phyloP scores from a whole-genome alignment of 208 protist species.

The Crithidia sp. region DNA sequence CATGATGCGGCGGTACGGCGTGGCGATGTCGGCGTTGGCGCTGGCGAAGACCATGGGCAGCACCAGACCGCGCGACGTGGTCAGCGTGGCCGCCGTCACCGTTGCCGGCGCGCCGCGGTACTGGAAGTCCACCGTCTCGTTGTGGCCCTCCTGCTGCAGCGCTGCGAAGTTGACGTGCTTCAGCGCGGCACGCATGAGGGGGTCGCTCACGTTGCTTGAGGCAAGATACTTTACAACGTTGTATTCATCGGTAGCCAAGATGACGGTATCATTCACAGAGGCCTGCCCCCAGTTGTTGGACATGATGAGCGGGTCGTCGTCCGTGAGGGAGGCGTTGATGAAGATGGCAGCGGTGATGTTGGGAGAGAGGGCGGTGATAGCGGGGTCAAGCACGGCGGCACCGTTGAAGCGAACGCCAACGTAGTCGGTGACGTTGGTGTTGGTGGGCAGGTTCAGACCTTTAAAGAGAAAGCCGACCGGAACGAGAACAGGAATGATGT shows the following conservation, averaged over 20 bases:
- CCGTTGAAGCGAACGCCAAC: constrained; percentile 11
- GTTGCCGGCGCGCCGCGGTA: background rate
- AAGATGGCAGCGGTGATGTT: constrained; percentile 12
- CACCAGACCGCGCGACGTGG: background rate
- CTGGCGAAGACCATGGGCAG: constrained; percentile 11
- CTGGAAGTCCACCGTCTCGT: constrained; percentile 7
- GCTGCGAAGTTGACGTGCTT: constrained; percentile 26
- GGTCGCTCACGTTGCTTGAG: constrained; percentile 31
- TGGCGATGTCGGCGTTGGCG: background rate
- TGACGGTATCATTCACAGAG: background rate
- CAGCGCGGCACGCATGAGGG: constrained; percentile 43
- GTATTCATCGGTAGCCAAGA: background rate
- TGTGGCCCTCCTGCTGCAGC: constrained; percentile 11
- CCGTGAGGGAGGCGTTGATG: constrained; percentile 8
- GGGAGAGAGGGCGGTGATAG: background rate
- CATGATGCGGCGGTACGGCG: background rate
- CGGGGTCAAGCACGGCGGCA: background rate
- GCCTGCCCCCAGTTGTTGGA: constrained; percentile 33
- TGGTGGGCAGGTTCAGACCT: background rate
- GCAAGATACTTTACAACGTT: constrained; percentile 7
- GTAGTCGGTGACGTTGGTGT: constrained; percentile 1
- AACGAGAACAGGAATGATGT: constrained; percentile 10
- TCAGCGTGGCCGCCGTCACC: constrained; percentile 1
- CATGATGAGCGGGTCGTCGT: constrained; percentile 21
- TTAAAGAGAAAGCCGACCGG: constrained; percentile 5